Evolutionary conservation across 305 asterid genomes (phyloP), one percentile per base, ranked within the genome.

Genomic region (Plantago coronopus): DNA sequence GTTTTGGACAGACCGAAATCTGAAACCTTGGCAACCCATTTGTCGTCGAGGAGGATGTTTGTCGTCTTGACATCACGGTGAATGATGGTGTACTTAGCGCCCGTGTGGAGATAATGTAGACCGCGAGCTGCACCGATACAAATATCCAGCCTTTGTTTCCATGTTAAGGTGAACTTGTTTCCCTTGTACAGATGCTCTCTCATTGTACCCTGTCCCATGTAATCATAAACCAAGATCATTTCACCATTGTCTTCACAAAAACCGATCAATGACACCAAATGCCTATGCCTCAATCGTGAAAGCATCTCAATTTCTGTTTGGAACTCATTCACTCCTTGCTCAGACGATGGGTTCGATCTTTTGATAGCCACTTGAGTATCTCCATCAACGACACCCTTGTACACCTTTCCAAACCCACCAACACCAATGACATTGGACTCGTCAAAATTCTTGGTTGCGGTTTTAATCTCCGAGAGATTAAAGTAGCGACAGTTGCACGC

Each of bases 401-500:
- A 90, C 34, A 90, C 97, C 59, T 90, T 90, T 0, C 97, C 97
- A 25, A 90, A 90, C 0, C 97, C 97, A 10, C 97, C 97, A 0
- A 90, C 96, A 2, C 97, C 96, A 20, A 90, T 87, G 0, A 87
- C 95, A 18, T 87, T 47, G 0, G 96, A 90, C 59, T 90, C 97
- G 13, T 85, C 87, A 17, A 87, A 90, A 53, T 83, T 85, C 71
- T 87, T 87, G 19, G 96, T 87, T 1, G 91, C 94, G 13, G 48
- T 72, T 50, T 74, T 73, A 46, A 87, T 85, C 67, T 90, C 97
- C 0, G 84, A 63, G 23, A 90, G 57, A 19, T 79, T 81, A 73
- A 90, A 90, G 64, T 90, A 85, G 3, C 97, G 83, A 50, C 96
- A 83, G 25, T 90, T 87, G 68, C 79, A 62, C 0, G 94, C 95